These are phyloP conservation scores for Jasminum sambac DNA, from an alignment of 257 asterid species.

Conservation along the genomic window DNA sequence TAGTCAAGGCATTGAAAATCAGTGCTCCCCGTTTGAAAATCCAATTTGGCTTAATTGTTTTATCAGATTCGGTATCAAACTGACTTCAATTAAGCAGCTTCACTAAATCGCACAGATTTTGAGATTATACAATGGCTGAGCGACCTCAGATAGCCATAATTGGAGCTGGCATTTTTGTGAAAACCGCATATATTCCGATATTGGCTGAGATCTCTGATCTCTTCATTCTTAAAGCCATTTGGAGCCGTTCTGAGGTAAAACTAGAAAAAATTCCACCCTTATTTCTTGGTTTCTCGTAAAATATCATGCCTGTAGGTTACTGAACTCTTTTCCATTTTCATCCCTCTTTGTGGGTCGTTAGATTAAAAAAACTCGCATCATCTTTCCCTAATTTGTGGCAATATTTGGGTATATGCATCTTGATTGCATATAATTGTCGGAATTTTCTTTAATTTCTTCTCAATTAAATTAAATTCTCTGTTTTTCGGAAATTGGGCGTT, in stretches of 20 bases:
- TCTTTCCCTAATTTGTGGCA: neutral
- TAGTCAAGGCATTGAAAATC: no score
- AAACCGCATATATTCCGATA: constrained; percentile 76
- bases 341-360: neutral
- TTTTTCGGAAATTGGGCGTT: neutral
- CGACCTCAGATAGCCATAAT: constrained; percentile 73
- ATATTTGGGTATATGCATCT: neutral
- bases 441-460: neutral
- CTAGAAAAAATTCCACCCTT: neutral
- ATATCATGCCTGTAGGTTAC: neutral
- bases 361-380: neutral
- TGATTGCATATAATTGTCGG: neutral
- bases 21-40: no score
- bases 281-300: constrained; percentile 15
- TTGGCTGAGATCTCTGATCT: constrained; percentile 77
- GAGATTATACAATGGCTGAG: constrained; percentile 36
- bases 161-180: constrained; percentile 89
- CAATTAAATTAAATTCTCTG: neutral
- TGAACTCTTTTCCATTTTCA: neutral
- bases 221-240: constrained; percentile 62
- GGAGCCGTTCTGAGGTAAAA: constrained; percentile 82
- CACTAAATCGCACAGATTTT: neutral
- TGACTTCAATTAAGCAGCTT: neutral
- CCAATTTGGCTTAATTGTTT: no score
- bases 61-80: neutral